These are phyloP conservation scores for Ceriops decandra DNA, from an alignment of 345 rosid species.

Conservation along the genomic window DNA sequence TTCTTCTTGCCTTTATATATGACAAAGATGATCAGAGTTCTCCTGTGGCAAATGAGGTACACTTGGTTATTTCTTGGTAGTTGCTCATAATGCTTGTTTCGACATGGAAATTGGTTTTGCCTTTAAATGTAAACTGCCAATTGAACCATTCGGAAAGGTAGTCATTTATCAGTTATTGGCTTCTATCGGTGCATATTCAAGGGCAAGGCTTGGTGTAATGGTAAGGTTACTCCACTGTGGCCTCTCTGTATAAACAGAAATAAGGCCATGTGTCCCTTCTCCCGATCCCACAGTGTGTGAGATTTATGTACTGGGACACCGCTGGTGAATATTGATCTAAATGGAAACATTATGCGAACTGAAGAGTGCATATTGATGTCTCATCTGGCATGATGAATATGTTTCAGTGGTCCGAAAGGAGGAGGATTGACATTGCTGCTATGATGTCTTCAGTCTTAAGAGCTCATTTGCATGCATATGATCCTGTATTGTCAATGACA, in stretches of 20 bases:
- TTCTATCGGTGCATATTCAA: too few species aligned
- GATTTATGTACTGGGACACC: too few species aligned
- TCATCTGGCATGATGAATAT: slow-evolving; percentile 18
- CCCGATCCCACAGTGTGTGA: too few species aligned
- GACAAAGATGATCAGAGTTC: slow-evolving; percentile 73
- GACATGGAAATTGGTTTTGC: too few species aligned
- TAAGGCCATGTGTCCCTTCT: too few species aligned
- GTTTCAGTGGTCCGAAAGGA: slow-evolving; percentile 85
- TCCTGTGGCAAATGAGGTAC: slow-evolving; percentile 89
- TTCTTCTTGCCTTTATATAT: slow-evolving; percentile 86
- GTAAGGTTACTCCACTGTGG: too few species aligned
- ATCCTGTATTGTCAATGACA: slow-evolving; percentile 79
- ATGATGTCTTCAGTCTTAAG: slow-evolving; percentile 77
- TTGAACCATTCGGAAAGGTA: too few species aligned
- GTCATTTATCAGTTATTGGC: too few species aligned
- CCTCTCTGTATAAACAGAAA: too few species aligned
- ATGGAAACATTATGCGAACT: slow-evolving; percentile 1
- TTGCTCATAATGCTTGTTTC: too few species aligned
- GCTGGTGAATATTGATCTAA: neutral
- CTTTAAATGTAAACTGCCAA: too few species aligned
- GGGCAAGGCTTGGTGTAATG: too few species aligned
- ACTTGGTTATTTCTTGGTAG: neutral
- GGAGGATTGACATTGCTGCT: slow-evolving; percentile 90
- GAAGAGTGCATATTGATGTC: neutral
- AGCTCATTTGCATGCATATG: slow-evolving; percentile 83